Percentiles rank a stretch among this genome's conserved stretches.
phyloP scores from a whole-genome alignment of 1,284 basidiomycete species.

The Meripilus lineatus region DNA sequence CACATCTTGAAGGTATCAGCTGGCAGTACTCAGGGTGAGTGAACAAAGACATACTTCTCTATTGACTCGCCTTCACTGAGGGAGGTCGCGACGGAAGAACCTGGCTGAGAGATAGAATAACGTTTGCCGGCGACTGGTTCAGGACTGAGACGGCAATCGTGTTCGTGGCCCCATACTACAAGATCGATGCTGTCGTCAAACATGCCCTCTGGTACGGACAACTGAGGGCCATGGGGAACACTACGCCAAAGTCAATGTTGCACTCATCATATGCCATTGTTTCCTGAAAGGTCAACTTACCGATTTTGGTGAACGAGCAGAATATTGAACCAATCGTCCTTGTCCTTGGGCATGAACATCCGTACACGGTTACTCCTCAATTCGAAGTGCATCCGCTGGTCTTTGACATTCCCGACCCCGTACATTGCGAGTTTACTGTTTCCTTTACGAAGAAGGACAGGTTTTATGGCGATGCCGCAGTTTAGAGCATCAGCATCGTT shows the following conservation, averaged over 20 bases:
- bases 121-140: constrained; percentile 88
- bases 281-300: constrained; percentile 38
- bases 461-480: constrained; percentile 82
- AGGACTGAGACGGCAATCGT: constrained; percentile 91
- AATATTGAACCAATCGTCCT: constrained; percentile 94
- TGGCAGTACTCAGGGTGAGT: neutral
- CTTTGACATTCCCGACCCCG: constrained; percentile 96
- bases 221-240: constrained; percentile 90
- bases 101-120: constrained; percentile 93
- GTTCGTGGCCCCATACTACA: constrained; percentile 98
- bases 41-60: constrained; percentile 64
- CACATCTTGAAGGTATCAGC: constrained; percentile 54
- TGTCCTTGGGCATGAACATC: constrained; percentile 93
- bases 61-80: constrained; percentile 87
- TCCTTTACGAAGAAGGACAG: constrained; percentile 89
- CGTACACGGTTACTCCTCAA: constrained; percentile 88
- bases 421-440: constrained; percentile 85
- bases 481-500: constrained; percentile 62
- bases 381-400: constrained; percentile 95
- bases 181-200: constrained; percentile 95
- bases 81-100: constrained; percentile 92
- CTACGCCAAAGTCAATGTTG: constrained; percentile 36
- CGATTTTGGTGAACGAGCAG: constrained; percentile 95
- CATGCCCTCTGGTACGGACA: constrained; percentile 92
- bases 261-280: neutral